Evolutionary conservation across 176 grass and related monocot species (phyloP).

Genomic region (Alopecurus myosuroides): DNA sequence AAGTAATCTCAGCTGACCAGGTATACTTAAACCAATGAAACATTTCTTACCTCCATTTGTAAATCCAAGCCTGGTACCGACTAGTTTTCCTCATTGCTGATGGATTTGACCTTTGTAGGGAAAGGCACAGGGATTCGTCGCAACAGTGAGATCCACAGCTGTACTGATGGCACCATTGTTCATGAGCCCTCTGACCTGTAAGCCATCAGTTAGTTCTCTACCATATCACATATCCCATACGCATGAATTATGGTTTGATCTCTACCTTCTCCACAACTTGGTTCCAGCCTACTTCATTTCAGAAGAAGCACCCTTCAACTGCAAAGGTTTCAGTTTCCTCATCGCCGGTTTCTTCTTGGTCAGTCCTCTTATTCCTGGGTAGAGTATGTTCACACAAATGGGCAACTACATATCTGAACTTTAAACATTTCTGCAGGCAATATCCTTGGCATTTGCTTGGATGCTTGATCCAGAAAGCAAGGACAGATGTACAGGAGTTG

Average conservation of each 20-base stretch:
- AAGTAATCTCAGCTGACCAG: constrained; percentile 58
- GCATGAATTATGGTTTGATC: background rate
- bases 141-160: constrained; percentile 49
- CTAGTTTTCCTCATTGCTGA: background rate
- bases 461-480: constrained; percentile 38
- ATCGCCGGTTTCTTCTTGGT: constrained; percentile 71
- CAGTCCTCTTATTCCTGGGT: background rate
- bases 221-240: background rate
- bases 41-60: background rate
- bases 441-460: constrained; percentile 62
- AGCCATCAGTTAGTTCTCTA: constrained; percentile 6
- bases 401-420: background rate
- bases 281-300: constrained; percentile 82
- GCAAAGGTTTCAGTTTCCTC: constrained; percentile 79
- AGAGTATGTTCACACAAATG: background rate
- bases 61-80: background rate
- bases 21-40: constrained; percentile 22
- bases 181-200: constrained; percentile 86
- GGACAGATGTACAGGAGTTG: background rate
- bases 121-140: constrained; percentile 71
- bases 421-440: constrained; percentile 32
- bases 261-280: background rate
- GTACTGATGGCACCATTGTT: constrained; percentile 68
- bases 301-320: constrained; percentile 53
- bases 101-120: constrained; percentile 37